Percentiles rank a stretch among this genome's conserved stretches.
phyloP scores from a whole-genome alignment of 495 filamentous ascomycete genomes.

The Tuber microsphaerosporum region DNA sequence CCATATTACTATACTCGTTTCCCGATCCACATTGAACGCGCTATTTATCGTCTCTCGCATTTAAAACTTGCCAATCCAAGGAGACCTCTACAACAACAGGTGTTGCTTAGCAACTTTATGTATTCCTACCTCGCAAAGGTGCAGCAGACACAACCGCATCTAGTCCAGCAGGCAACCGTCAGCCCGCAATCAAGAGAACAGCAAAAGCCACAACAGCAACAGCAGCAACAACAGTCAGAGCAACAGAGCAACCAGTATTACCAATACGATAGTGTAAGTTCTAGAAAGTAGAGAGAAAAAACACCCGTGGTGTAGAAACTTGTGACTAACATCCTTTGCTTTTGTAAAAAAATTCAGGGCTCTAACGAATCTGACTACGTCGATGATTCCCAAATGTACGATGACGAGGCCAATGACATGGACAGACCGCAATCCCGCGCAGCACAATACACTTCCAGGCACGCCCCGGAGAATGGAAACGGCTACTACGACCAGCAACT shows the following conservation, averaged over 20 bases:
- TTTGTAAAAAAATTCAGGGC: slow-evolving; percentile 32
- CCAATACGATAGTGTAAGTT: slow-evolving; percentile 40
- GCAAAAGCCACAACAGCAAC: slow-evolving; percentile 56
- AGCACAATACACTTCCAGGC: slow-evolving; percentile 48
- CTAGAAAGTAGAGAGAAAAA: slow-evolving; percentile 13
- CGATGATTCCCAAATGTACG: slow-evolving; percentile 54
- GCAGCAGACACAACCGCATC: slow-evolving; percentile 92
- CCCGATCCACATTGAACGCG: slow-evolving; percentile 88
- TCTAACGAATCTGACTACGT: slow-evolving; percentile 50
- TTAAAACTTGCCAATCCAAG: slow-evolving; percentile 97
- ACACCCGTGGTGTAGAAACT: slow-evolving; percentile 29
- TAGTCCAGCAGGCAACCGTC: slow-evolving; percentile 59
- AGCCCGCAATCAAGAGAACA: slow-evolving; percentile 57
- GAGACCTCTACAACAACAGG: slow-evolving; percentile 85
- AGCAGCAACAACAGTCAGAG: slow-evolving; percentile 50
- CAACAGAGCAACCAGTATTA: slow-evolving; percentile 49
- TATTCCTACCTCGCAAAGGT: slow-evolving; percentile 98
- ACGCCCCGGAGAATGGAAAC: slow-evolving; percentile 43
- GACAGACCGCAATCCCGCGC: slow-evolving; percentile 52
- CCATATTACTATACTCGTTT: slow-evolving; percentile 91
- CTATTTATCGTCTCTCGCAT: slow-evolving; percentile 97
- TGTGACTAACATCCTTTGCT: slow-evolving; percentile 26
- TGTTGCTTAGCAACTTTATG: slow-evolving; percentile 99
- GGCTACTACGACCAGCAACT: slow-evolving; percentile 42
- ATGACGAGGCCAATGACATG: slow-evolving; percentile 49